Conservation (phyloP, 2,329 filamentous ascomycete genomes). For the Tothia fuscella region DNA sequence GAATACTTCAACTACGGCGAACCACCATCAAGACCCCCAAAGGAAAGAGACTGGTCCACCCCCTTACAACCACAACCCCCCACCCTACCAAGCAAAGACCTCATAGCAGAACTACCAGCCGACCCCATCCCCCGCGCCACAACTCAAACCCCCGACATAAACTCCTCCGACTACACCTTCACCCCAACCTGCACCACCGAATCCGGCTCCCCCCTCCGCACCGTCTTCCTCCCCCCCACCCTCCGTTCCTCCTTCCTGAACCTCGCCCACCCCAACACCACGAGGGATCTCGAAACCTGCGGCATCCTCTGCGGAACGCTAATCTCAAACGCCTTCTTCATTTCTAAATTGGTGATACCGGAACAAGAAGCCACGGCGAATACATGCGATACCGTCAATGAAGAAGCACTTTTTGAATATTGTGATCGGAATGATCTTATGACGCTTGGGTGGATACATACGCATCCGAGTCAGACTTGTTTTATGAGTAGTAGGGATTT, state of each 20-base stretch:
- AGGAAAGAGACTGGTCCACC: background rate
- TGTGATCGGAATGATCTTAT: slow-evolving; percentile 74
- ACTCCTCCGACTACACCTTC: slow-evolving; percentile 57
- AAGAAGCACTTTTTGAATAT: slow-evolving; percentile 75
- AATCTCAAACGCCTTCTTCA: slow-evolving; percentile 87
- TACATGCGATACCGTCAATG: slow-evolving; percentile 89
- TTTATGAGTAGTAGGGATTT: slow-evolving; percentile 94
- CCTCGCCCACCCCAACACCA: slow-evolving; percentile 65
- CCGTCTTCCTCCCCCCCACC: slow-evolving; percentile 70
- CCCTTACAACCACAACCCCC: background rate
- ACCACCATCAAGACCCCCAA: slow-evolving; percentile 3
- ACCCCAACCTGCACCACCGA: slow-evolving; percentile 79
- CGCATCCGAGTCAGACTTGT: slow-evolving; percentile 89
- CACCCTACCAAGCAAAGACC: slow-evolving; percentile 4
- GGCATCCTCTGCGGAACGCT: slow-evolving; percentile 85
- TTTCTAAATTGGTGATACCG: slow-evolving; percentile 78
- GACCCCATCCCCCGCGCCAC: slow-evolving; percentile 17
- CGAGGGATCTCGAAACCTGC: slow-evolving; percentile 78
- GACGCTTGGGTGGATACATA: slow-evolving; percentile 94
- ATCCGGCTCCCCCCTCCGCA: slow-evolving; percentile 73
- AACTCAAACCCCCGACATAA: slow-evolving; percentile 28
- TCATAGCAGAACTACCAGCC: slow-evolving; percentile 1
- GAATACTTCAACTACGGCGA: background rate
- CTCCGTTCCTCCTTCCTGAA: slow-evolving; percentile 65
- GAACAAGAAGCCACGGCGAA: slow-evolving; percentile 83